Evolutionary conservation across 768 basidiomycete species (phyloP).

Genomic region (Suillus hirtellus): DNA sequence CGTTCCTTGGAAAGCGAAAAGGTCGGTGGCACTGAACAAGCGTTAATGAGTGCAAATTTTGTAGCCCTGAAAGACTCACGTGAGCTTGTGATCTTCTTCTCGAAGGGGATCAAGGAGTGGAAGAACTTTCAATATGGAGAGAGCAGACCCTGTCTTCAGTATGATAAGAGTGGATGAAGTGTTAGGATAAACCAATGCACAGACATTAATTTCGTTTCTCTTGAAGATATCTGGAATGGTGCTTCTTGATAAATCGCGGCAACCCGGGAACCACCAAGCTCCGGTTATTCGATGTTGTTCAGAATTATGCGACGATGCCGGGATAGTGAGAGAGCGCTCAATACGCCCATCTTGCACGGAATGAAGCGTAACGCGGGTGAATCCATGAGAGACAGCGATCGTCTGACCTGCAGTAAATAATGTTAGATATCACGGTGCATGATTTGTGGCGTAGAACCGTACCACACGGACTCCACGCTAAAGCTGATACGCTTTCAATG

Average conservation of each 20-base stretch:
- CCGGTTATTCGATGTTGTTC: slow-evolving; percentile 39
- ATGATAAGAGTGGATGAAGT: slow-evolving; percentile 17
- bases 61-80: slow-evolving; percentile 44
- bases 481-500: slow-evolving; percentile 51
- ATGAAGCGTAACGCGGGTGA: slow-evolving; percentile 66
- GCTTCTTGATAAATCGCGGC: slow-evolving; percentile 37
- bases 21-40: slow-evolving; percentile 62
- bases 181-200: slow-evolving; percentile 19
- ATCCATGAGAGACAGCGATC: slow-evolving; percentile 71
- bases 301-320: slow-evolving; percentile 16
- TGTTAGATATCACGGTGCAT: slow-evolving; percentile 9
- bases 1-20: slow-evolving; percentile 79
- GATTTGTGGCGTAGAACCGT: slow-evolving; percentile 19
- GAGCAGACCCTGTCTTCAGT: slow-evolving; percentile 74
- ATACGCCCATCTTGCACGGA: slow-evolving; percentile 76
- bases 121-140: slow-evolving; percentile 64
- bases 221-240: slow-evolving; percentile 77
- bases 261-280: slow-evolving; percentile 75
- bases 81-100: slow-evolving; percentile 65
- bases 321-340: slow-evolving; percentile 47
- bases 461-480: slow-evolving; percentile 89
- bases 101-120: slow-evolving; percentile 72
- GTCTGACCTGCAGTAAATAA: slow-evolving; percentile 50
- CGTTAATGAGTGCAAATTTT: slow-evolving; percentile 17
- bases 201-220: slow-evolving; percentile 62